Evolutionary conservation across 805 yeast genomes (phyloP).

Genomic region (Candida broadrunensis): DNA sequence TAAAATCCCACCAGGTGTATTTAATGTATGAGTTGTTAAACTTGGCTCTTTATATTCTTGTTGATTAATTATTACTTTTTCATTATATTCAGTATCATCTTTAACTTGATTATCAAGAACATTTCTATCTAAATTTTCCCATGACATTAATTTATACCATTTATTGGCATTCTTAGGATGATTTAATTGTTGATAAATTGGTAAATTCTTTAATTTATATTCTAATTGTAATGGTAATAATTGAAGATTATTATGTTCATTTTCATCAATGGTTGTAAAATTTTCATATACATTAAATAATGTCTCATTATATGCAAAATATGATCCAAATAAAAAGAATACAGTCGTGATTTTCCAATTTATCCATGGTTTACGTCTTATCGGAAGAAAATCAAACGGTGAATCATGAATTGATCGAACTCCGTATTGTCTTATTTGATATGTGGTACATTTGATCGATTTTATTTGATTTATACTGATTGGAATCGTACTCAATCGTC

Average conservation of each 20-base stretch:
- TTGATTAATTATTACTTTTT: slow-evolving; percentile 8
- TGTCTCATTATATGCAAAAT: slow-evolving; percentile 23
- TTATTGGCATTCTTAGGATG: slow-evolving; percentile 43
- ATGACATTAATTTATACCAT: slow-evolving; percentile 44
- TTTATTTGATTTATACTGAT: too few relatives aligned
- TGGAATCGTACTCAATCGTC: too few relatives aligned
- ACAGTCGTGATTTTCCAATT: slow-evolving; percentile 25
- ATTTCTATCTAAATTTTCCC: slow-evolving; percentile 41
- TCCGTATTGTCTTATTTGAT: slow-evolving; percentile 12
- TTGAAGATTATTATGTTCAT: slow-evolving; percentile 9
- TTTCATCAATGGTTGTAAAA: slow-evolving; percentile 17
- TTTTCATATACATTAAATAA: slow-evolving; percentile 22
- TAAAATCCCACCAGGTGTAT: slow-evolving; percentile 76
- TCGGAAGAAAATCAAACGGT: slow-evolving; percentile 28
- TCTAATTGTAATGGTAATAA: slow-evolving; percentile 41
- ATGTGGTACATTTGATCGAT: too few relatives aligned
- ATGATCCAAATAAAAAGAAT: slow-evolving; percentile 20
- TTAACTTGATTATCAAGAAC: slow-evolving; percentile 23
- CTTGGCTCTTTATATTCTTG: slow-evolving; percentile 15
- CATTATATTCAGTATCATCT: slow-evolving; percentile 3
- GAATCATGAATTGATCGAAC: slow-evolving; percentile 28
- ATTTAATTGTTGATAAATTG: slow-evolving; percentile 49
- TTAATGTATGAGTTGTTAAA: slow-evolving; percentile 44
- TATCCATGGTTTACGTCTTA: slow-evolving; percentile 19
- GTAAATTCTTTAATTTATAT: slow-evolving; percentile 44